These are phyloP conservation scores for Nitzschia sp. DNA, from an alignment of 108 stramenopile genomes.

Conservation along the genomic window DNA sequence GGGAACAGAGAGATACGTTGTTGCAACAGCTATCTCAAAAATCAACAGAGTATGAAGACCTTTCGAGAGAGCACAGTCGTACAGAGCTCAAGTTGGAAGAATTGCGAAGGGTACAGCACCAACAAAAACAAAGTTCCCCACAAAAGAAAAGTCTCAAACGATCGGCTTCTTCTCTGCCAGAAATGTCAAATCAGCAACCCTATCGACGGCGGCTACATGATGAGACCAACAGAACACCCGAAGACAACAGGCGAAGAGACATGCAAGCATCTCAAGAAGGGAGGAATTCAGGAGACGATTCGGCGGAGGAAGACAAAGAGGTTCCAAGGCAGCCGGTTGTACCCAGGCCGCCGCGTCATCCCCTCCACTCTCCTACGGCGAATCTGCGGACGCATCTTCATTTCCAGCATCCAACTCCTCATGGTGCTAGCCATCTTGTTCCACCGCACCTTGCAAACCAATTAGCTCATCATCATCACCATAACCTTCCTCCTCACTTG, in stretches of 20 bases:
- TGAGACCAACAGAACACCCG: too few species aligned
- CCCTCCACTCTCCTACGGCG: not conserved
- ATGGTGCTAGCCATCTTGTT: not conserved
- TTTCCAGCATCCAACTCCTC: not conserved
- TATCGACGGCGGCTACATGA: too few species aligned
- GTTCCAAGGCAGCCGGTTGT: not conserved
- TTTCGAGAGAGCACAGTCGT: not conserved
- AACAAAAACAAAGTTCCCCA: not conserved
- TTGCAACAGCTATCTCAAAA: not conserved
- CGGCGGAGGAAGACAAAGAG: not conserved
- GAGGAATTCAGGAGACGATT: not conserved
- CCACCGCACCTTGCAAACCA: too few species aligned
- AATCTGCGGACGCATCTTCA: not conserved
- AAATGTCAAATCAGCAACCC: too few species aligned
- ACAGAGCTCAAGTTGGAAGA: conserved; percentile 8
- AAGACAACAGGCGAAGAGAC: too few species aligned
- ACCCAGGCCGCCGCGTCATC: not conserved
- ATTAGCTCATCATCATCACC: too few species aligned
- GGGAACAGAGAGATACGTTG: conserved; percentile 2
- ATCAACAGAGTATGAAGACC: conserved; percentile 1
- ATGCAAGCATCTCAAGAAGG: too few species aligned
- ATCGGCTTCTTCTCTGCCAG: too few species aligned
- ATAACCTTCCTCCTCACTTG: too few species aligned
- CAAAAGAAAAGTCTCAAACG: too few species aligned
- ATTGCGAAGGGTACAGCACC: conserved; percentile 6